These are phyloP conservation scores for Cercophora newfieldiana DNA, from an alignment of 495 filamentous ascomycete genomes.

Conservation along the genomic window DNA sequence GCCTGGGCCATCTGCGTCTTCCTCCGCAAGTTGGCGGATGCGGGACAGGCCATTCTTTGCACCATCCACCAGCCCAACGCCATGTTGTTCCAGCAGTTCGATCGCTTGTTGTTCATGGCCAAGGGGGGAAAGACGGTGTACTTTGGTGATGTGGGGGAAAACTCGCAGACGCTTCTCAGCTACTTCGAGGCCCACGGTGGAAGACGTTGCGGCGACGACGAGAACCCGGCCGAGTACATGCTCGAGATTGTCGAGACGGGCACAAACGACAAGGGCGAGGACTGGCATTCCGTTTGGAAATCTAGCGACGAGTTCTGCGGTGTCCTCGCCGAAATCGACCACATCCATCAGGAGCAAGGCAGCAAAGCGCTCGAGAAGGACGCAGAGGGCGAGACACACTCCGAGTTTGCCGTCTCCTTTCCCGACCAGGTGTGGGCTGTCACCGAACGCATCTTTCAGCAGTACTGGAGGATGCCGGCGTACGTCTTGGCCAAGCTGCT, in stretches of 20 bases:
- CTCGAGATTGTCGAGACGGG: conserved; percentile 76
- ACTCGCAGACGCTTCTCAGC: conserved; percentile 38
- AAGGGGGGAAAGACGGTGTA: conserved; percentile 68
- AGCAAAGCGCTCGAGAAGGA: neutral
- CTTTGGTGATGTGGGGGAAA: conserved; percentile 57
- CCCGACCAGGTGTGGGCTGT: conserved; percentile 46
- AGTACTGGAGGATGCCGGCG: conserved; percentile 74
- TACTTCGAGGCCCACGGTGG: conserved; percentile 68
- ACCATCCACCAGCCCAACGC: conserved; percentile 80
- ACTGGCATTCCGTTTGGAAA: conserved; percentile 80
- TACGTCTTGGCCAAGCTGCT: conserved; percentile 67
- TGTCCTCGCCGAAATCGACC: conserved; percentile 52
- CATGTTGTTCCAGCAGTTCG: conserved; percentile 73
- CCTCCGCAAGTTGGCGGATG: conserved; percentile 77
- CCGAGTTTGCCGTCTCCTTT: conserved; percentile 36
- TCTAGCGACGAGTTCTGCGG: conserved; percentile 60
- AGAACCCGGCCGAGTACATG: conserved; percentile 86
- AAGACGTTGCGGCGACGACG: conserved; percentile 62
- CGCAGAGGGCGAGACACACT: neutral
- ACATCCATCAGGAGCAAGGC: neutral
- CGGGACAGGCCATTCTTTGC: conserved; percentile 70
- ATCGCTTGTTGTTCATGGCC: conserved; percentile 66
- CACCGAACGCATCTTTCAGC: conserved; percentile 62
- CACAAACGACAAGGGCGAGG: conserved; percentile 52
- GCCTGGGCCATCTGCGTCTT: conserved; percentile 83